A percentile compares a stretch with the other conserved stretches of the same genome.
These are phyloP conservation scores for Colletotrichum camelliae DNA, from an alignment of 2,329 filamentous ascomycete species.

Conservation along the genomic window DNA sequence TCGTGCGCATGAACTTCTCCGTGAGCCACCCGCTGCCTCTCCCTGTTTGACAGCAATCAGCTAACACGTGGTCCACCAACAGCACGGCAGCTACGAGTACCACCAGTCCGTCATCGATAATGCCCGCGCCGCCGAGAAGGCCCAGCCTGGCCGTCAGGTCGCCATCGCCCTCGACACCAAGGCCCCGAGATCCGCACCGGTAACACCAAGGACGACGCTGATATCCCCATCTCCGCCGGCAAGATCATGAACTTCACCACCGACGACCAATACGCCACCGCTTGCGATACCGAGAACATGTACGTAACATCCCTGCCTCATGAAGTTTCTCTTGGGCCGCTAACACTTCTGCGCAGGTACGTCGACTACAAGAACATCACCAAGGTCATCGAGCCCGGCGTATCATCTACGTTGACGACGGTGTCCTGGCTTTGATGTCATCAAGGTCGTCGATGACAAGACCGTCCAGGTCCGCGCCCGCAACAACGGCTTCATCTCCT, in stretches of 20 bases:
- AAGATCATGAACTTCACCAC: constrained; percentile 95
- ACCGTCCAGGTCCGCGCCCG: constrained; percentile 85
- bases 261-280: constrained; percentile 86
- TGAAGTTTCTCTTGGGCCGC: background rate
- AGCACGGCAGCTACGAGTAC: constrained; percentile 90
- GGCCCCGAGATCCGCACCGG: constrained; percentile 67
- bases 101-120: constrained; percentile 99
- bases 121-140: constrained; percentile 82
- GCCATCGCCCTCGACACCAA: constrained; percentile 90
- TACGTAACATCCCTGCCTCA: constrained; percentile 49
- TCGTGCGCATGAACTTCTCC: constrained; percentile 99
- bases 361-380: constrained; percentile 99
- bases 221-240: constrained; percentile 85
- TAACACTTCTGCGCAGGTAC: constrained; percentile 62
- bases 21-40: background rate
- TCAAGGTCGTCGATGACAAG: constrained; percentile 86
- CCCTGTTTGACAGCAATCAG: background rate
- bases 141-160: constrained; percentile 81
- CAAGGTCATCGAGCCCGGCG: constrained; percentile 93
- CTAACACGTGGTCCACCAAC: background rate
- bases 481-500: constrained; percentile 99
- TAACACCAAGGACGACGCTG: constrained; percentile 82
- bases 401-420: constrained; percentile 97
- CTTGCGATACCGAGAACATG: constrained; percentile 93
- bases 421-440: constrained; percentile 93